These are phyloP conservation scores for Millerozyma miso DNA, from an alignment of 805 yeast species.

Conservation along the genomic window DNA sequence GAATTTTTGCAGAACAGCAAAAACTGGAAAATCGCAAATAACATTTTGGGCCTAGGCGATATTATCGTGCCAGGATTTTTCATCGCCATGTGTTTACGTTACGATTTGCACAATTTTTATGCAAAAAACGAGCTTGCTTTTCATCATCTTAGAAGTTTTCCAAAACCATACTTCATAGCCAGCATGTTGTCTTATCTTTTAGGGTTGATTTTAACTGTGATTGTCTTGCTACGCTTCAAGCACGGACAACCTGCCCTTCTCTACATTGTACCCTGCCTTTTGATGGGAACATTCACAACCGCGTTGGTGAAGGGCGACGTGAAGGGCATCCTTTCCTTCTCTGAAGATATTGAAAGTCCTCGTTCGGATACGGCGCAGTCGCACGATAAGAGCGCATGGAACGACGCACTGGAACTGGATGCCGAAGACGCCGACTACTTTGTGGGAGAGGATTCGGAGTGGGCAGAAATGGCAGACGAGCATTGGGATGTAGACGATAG, in stretches of 20 bases:
- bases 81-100: constrained; percentile 50
- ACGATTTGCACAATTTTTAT: constrained; percentile 42
- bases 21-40: constrained; percentile 12
- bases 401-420: constrained; percentile 6
- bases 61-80: constrained; percentile 57
- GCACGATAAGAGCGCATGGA: background rate
- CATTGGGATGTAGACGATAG: constrained; percentile 11
- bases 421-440: constrained; percentile 6
- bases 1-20: background rate
- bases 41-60: constrained; percentile 63
- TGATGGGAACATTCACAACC: constrained; percentile 24
- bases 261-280: constrained; percentile 52
- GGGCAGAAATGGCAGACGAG: constrained; percentile 12
- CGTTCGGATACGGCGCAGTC: background rate
- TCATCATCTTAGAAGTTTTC: constrained; percentile 34
- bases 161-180: constrained; percentile 43
- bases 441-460: constrained; percentile 12
- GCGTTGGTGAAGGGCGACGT: constrained; percentile 43
- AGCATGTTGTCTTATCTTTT: constrained; percentile 45
- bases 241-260: constrained; percentile 66
- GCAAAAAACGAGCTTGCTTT: constrained; percentile 22
- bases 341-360: constrained; percentile 22
- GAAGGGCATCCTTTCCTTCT: constrained; percentile 32
- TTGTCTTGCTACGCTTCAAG: constrained; percentile 32
- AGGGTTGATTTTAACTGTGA: constrained; percentile 44